Evolutionary conservation across 169 alveolate genomes (phyloP), one percentile per base, ranked within the genome.

Genomic region (Cryptosporidium sp.): DNA sequence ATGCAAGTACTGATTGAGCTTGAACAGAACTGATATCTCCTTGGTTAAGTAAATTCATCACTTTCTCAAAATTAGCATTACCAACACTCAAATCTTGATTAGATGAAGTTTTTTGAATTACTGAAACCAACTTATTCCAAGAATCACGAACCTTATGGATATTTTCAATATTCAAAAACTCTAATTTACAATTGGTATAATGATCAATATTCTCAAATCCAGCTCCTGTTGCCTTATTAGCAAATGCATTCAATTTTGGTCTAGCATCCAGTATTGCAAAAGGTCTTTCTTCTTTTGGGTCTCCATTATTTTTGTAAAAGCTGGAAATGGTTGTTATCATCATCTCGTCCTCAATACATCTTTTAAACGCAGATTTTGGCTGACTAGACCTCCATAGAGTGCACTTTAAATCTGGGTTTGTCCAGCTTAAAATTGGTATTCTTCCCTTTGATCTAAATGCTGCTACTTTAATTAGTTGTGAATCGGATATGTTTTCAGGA

Each of bases 191-290:
- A 26, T 85, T 33, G 4, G 91, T 70, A 75, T 93, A 93, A 52
- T 85, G 31, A 61, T 91, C 92, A 42, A 80, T 60, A 72, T 92
- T 91, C 85, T 93, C 95, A 89, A 85, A 92, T n/a, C 95, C 95
- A 9, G 93, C 93, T 2, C 95, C 95, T 69, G 91, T 85, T 44
- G 93, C 92, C 85, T 85, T 94, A 84, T 94, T 94, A 3, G 96
- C 96, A 71, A 89, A 65, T 16, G 96, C 96, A 58, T 92, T 87
- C 52, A 91, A 58, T 85, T 87, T 91, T 45, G 96, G 96, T 67
- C 96, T 85, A 3, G 95, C 95, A 52, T 92, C 94, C 2, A 92
- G 69, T 21, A 92, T 75, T 26, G 61, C 52, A 61, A 73, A 69
- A 5, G 52, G 73, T 73, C 48, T 52, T 29, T 52, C 85, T 21